Base-by-base conservation (phyloP, 169 alveolate species). In the Plasmodium sp. region DNA sequence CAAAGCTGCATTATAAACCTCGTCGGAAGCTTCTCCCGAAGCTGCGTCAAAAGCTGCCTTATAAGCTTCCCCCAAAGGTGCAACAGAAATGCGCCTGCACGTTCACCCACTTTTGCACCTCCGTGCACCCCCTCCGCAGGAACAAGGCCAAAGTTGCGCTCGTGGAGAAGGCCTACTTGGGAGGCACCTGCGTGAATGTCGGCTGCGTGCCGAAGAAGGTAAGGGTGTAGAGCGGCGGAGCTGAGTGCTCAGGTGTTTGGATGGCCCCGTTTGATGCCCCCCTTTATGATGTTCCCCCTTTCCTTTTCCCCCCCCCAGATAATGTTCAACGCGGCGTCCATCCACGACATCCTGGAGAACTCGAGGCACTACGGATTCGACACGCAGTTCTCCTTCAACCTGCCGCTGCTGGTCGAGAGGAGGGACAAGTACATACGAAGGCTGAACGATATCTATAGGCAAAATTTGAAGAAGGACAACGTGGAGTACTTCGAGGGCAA, bases 171-270 rank as follows among this genome's bases (percentile, higher is more conserved):
- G 56, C 96, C 77, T 95, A 92, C 71, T 62, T 97, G 43, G 99
- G 99, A 81, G 99, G 99, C 22, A 98, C 99, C 2, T 98, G 99
- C 94, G 99, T 98, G 22, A 98, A 99, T 93, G 99, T 98, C 16
- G 99, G 99, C 12, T 98, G 99, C 93, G 99, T 99, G 72, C 99
- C 99, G 0, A 99, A 99, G 96, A 99, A 98, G 97, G 98, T 98
- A 67, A 31, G 0, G 3, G 5, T 12, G 77, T 22, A 31, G 27
- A 22, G 43, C 36, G 43, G 43, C 1, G 7, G 77, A 27, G 77
- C 16, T 4, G 2, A 22, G 5, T 67, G 6, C 27, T 56, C 45
- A 5, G 45, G 9, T 39, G 45, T 39, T 39, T 39, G 5, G 7
- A 5, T 5, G 45, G 9, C 45, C 31, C 45, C 39, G 5, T 1